Conservation (phyloP, 2,329 filamentous ascomycete genomes). For the Paecilomyces variotii region DNA sequence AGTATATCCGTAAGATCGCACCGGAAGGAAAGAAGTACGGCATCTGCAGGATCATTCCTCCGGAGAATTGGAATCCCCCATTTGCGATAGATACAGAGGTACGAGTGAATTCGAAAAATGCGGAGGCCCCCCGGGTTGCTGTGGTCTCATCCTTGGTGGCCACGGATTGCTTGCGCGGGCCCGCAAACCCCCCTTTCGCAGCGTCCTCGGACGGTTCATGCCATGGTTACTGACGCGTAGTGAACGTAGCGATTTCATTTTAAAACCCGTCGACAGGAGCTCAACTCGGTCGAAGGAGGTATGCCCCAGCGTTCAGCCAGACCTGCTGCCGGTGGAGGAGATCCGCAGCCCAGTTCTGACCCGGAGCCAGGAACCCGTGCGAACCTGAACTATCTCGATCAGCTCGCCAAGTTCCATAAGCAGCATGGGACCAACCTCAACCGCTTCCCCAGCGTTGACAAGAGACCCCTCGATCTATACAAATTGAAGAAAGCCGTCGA, state of each 20-base stretch:
- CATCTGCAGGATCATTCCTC: conserved; percentile 91
- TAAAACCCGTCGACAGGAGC: conserved; percentile 86
- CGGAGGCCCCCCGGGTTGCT: background rate
- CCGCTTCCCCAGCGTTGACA: conserved; percentile 92
- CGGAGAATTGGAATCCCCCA: conserved; percentile 84
- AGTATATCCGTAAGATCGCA: conserved; percentile 86
- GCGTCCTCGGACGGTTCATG: background rate
- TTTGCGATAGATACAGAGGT: conserved; percentile 98
- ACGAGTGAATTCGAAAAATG: conserved; percentile 22
- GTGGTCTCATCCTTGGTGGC: background rate
- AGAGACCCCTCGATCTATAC: conserved; percentile 91
- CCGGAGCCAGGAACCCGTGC: conserved; percentile 68
- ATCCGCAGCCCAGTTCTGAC: conserved; percentile 31
- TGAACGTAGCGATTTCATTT: conserved; percentile 79
- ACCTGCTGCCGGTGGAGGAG: conserved; percentile 18
- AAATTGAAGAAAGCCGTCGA: conserved; percentile 96
- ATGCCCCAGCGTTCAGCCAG: conserved; percentile 29
- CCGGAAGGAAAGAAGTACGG: conserved; percentile 81
- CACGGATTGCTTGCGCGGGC: too few species aligned
- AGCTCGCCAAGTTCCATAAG: conserved; percentile 91
- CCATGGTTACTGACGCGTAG: conserved; percentile 7
- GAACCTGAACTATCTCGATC: conserved; percentile 92
- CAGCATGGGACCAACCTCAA: conserved; percentile 92
- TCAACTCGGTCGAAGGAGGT: conserved; percentile 98
- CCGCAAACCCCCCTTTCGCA: background rate